Base-by-base conservation (phyloP, 139 green algal species). In the Haematococcus sp. region DNA sequence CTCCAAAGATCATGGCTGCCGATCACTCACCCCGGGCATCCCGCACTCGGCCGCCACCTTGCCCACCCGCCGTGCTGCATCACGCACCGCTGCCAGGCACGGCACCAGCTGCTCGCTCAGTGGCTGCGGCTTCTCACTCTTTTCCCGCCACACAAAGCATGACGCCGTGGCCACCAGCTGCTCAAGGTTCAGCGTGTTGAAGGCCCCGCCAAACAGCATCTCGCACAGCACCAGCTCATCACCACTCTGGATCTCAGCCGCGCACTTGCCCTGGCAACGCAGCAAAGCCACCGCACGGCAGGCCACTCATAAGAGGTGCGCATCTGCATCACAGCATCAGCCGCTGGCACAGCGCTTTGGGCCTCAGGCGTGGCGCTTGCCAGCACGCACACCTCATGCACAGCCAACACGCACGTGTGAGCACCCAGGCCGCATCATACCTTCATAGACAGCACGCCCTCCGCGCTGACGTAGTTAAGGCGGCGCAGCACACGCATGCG, bases 161-260 rank as follows among this genome's bases (percentile, higher is more conserved):
- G 82, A 87, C 61, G 86, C 71, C 4, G 92, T 70, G 0, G 88
- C 91, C 31, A 77, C 81, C 60, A 92, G 64, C 78, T 90, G 79
- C 49, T 92, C 83, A 23, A 60, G 25, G 4, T 30, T 83, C 69
- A 96, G 70, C 3, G 58, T 43, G 49, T 78, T 83, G 70, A 96
- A 94, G 34, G 81, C 82, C 17, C 89, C 90, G 13, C 65, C 81
- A 71, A 94, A 92, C 20, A 96, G 72, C 64, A 97, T 85, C 82
- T 96, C 91, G 0, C 74, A 78, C 59, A 94, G 75, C 63, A 96
- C 86, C 55, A 96, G 84, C 83, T 94, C 89, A 46, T 95, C 89
- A 0, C 86, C 87, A 2, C 76, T 89, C 52, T n/a, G 63, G 20
- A 84, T 72, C 20, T 44, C 43, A 4, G 72, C 66, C 22, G 70